A percentile compares a stretch with the other conserved stretches of the same genome.
Evolutionary conservation across 768 basidiomycete species (phyloP).

Genomic region (Psilocybe azurescens): DNA sequence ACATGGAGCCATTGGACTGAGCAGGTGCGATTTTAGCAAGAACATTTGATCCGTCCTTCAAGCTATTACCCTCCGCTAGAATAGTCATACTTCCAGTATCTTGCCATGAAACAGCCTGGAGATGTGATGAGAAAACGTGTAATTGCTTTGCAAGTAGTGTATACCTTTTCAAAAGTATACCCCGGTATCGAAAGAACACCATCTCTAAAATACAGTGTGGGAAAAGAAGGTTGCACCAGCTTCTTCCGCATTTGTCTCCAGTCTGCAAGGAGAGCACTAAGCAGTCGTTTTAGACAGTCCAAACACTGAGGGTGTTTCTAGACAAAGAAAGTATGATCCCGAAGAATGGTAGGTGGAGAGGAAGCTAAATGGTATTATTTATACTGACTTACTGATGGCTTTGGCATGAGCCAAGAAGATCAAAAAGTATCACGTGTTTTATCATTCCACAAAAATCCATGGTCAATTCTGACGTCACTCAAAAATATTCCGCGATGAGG

Average conservation of each 20-base stretch:
- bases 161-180: conserved; percentile 73
- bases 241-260: conserved; percentile 51
- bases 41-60: conserved; percentile 72
- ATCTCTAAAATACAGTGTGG: conserved; percentile 64
- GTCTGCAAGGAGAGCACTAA: neutral
- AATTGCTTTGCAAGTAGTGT: neutral
- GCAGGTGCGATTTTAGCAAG: conserved; percentile 78
- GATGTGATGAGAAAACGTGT: conserved; percentile 9
- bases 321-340: neutral
- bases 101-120: conserved; percentile 66
- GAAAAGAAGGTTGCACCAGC: conserved; percentile 60
- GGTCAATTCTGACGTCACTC: neutral
- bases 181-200: conserved; percentile 69
- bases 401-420: neutral
- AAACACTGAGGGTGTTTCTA: neutral
- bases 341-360: neutral
- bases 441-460: neutral
- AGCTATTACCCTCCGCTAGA: conserved; percentile 68
- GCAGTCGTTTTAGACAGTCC: neutral
- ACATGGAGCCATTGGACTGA: conserved; percentile 75
- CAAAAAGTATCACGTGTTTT: neutral
- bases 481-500: no score
- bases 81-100: conserved; percentile 77
- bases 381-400: neutral
- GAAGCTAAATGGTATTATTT: neutral